Evolutionary conservation across 306 rosid genomes (phyloP).

Genomic region (Trifolium pratense): DNA sequence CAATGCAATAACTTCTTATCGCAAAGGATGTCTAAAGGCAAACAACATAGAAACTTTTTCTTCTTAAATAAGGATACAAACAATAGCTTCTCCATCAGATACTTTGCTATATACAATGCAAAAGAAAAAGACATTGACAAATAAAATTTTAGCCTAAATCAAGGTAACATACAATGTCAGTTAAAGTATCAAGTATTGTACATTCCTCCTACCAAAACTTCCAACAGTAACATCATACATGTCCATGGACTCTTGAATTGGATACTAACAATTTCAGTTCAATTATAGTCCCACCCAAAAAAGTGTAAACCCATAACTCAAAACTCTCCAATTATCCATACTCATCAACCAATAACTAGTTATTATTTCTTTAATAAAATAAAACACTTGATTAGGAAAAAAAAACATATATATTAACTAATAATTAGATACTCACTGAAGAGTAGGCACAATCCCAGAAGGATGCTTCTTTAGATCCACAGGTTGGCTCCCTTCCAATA

Average conservation of each 20-base stretch:
- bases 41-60: not conserved
- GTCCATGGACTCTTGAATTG: not conserved
- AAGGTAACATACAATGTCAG: no score
- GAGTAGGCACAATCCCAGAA: slow-evolving; percentile 94
- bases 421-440: slow-evolving; percentile 74
- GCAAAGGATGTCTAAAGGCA: not conserved
- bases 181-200: not conserved
- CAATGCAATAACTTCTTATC: not conserved
- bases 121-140: not conserved
- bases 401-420: not conserved
- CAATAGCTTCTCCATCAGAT: not conserved
- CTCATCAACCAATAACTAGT: not conserved
- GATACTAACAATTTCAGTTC: slow-evolving; percentile 4
- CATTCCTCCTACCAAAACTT: not conserved
- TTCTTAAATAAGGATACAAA: not conserved
- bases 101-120: not conserved
- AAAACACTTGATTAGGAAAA: not conserved
- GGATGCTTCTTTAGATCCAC: slow-evolving; percentile 85
- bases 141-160: not conserved
- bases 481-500: slow-evolving; percentile 82
- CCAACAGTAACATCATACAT: not conserved
- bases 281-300: not conserved
- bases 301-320: not conserved
- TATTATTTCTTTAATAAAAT: not conserved
- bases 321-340: not conserved